Conservation (phyloP, 2,329 filamentous ascomycete species). For the Ophiosphaerella narmari region DNA sequence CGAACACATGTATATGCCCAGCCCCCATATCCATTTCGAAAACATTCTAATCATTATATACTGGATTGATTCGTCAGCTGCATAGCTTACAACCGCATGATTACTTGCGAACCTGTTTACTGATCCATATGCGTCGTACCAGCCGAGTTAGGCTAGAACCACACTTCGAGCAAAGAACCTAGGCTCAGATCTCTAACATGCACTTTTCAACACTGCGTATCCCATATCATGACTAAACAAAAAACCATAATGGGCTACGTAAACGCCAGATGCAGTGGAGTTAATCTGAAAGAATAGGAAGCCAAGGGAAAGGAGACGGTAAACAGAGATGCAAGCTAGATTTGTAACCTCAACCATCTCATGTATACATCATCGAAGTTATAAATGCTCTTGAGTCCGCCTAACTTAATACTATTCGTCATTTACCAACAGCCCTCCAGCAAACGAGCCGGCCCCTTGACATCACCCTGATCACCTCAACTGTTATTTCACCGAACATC, state of each 20-base stretch:
- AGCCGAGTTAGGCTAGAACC: background rate
- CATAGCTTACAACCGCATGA: background rate
- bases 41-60: background rate
- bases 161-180: background rate
- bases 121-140: background rate
- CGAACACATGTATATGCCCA: no score
- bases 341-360: no score
- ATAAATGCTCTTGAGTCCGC: no score
- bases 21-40: background rate
- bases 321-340: no score
- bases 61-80: background rate
- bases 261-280: no score
- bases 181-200: no score
- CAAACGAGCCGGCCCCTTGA: no score
- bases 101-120: constrained; percentile 1
- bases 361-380: no score
- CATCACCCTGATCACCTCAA: background rate
- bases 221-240: background rate
- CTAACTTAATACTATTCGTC: no score
- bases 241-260: background rate
- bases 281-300: no score
- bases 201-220: background rate
- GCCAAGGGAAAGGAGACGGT: no score
- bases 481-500: background rate
- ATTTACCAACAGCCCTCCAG: no score